These are phyloP conservation scores for Yamadazyma spencermartinsiae DNA, from an alignment of 1,139 yeast species.

Conservation along the genomic window DNA sequence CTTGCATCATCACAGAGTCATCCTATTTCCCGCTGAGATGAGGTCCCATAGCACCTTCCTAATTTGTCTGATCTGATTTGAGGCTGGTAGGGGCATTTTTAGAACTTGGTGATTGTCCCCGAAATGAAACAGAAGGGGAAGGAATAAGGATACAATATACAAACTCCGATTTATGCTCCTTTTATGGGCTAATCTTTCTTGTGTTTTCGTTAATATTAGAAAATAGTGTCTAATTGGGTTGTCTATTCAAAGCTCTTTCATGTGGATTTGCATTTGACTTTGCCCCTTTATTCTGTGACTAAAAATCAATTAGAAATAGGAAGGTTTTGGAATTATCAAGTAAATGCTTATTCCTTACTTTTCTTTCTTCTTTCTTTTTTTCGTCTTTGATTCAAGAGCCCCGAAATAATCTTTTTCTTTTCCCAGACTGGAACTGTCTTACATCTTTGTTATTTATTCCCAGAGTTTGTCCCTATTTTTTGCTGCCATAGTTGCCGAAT, in stretches of 20 bases:
- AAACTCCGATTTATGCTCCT: background rate
- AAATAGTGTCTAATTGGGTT: too few relatives aligned
- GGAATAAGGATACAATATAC: background rate
- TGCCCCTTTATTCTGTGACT: background rate
- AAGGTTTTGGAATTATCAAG: too few relatives aligned
- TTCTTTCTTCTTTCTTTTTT: background rate
- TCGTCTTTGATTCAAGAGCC: background rate
- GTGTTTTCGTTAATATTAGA: background rate
- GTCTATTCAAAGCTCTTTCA: background rate
- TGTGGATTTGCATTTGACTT: background rate
- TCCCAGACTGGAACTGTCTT: too few relatives aligned
- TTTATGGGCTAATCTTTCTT: too few relatives aligned
- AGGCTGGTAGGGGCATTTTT: background rate
- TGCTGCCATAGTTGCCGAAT: too few relatives aligned
- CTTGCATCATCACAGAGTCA: slow-evolving; percentile 8
- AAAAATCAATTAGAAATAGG: too few relatives aligned
- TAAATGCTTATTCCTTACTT: too few relatives aligned
- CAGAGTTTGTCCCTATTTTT: background rate
- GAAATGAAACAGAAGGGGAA: background rate
- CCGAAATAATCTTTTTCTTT: background rate
- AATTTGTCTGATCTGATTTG: slow-evolving; percentile 8
- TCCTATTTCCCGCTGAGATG: background rate
- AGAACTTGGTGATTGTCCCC: background rate
- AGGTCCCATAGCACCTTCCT: slow-evolving; percentile 6
- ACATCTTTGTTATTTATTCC: background rate